phyloP scores from a whole-genome alignment of 2,329 filamentous ascomycete species.

The Allantophomopsis cytisporea region DNA sequence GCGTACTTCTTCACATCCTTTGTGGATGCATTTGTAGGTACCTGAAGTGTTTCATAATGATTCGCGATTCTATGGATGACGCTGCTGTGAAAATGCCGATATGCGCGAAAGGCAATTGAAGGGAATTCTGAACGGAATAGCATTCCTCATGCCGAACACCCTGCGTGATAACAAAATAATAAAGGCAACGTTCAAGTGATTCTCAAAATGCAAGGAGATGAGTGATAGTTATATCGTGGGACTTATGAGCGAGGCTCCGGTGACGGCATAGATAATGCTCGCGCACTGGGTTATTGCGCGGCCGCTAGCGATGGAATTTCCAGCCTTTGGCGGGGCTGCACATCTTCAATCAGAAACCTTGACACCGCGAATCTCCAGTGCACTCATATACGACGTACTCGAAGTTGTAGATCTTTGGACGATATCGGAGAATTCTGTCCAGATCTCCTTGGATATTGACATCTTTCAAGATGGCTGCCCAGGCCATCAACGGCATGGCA shows the following conservation, averaged over 20 bases:
- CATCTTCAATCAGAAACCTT: neutral
- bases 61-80: slow-evolving; percentile 27
- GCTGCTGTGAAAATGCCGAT: slow-evolving; percentile 29
- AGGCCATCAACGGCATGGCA: neutral
- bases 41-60: slow-evolving; percentile 71
- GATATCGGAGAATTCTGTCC: neutral
- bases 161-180: neutral
- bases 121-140: slow-evolving; percentile 26
- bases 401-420: neutral
- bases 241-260: no score
- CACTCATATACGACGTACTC: neutral
- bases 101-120: slow-evolving; percentile 6
- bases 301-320: neutral
- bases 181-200: neutral
- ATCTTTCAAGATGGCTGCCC: neutral
- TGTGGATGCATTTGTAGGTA: slow-evolving; percentile 55
- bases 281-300: neutral
- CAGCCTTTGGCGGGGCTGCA: neutral
- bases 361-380: neutral
- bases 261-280: neutral
- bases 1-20: slow-evolving; percentile 78
- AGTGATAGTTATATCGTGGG: neutral
- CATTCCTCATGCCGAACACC: slow-evolving; percentile 48
- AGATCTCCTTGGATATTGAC: neutral
- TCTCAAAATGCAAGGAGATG: neutral